Base-by-base conservation (phyloP, 768 basidiomycete species). In the Lentinula detonsa region DNA sequence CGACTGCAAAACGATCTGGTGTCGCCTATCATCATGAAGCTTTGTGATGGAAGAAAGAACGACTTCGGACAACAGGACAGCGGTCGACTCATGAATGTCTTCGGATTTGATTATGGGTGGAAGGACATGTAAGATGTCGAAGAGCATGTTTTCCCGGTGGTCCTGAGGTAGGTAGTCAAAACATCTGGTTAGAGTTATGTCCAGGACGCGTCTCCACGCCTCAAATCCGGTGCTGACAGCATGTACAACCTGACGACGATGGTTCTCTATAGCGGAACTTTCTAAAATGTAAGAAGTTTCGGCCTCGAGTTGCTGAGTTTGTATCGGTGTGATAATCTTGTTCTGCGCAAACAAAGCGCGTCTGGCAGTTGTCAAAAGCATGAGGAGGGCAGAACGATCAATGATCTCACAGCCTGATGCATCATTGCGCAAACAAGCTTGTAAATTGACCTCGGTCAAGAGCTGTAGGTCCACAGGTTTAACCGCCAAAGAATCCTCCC, bases 191-290 rank as follows among this genome's bases (percentile, higher is more conserved):
- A 98, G 80, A 1, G 88, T 84, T 70, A 93, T 86, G 74, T 96
- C 92, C 57, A 98, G 78, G 40, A 95, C 70, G 42, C 87, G 80
- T 61, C 88, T 85, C 95, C 95, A 98, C 0, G 95, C 81, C 61
- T 90, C 86, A 69, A 92, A 90, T 42, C 88, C 86, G 7, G 76
- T 76, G 4, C 83, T 81, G 23, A 87, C 78, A 11, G 93, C 88
- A 68, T 87, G 81, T 2, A 82, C 77, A 7, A 98, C 84, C 68
- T 91, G 86, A 11, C 94, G 85, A 18, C 91, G 85, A 69, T 94
- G 89, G 66, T 98, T 98, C 72, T 95, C 94, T 58, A 89, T 80
- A 0, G 86, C 90, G 61, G 93, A 90, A 59, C 91, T 91, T 69
- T 90, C 86, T 63, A 97, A 67, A 49, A 98, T 81, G 64, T 93